A percentile compares a stretch with the other conserved stretches of the same genome.
Conservation (phyloP, 208 protist species). For the Leishmania lainsoni region DNA sequence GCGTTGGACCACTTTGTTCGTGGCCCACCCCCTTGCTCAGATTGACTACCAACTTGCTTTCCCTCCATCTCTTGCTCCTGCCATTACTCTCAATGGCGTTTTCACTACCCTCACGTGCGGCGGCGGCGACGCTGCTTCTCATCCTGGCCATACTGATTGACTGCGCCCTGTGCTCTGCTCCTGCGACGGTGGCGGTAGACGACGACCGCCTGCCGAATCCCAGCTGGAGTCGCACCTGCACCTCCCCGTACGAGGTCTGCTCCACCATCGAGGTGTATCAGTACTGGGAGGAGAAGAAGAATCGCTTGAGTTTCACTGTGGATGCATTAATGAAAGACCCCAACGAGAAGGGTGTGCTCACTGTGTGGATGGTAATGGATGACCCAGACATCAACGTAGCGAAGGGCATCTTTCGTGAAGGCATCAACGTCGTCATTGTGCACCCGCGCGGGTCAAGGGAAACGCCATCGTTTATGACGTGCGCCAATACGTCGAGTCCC, state of each 20-base stretch:
- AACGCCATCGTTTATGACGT: constrained; percentile 28
- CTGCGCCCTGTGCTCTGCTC: neutral
- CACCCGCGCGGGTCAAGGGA: constrained; percentile 43
- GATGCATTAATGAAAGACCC: constrained; percentile 19
- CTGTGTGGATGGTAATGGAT: constrained; percentile 61
- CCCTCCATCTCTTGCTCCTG: neutral
- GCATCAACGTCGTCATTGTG: constrained; percentile 56
- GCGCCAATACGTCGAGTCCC: constrained; percentile 11
- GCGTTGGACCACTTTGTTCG: neutral
- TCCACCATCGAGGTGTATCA: constrained; percentile 42
- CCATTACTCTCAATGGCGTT: neutral
- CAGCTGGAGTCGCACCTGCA: constrained; percentile 36
- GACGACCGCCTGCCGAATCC: constrained; percentile 36
- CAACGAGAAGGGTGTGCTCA: constrained; percentile 19
- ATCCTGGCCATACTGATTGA: neutral
- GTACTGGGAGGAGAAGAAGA: constrained; percentile 33
- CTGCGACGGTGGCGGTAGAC: neutral
- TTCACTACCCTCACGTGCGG: neutral
- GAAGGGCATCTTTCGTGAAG: constrained; percentile 17
- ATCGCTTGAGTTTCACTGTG: constrained; percentile 37
- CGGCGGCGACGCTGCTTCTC: neutral
- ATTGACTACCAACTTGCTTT: neutral
- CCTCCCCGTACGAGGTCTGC: constrained; percentile 29
- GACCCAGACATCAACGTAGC: constrained; percentile 27
- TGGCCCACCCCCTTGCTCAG: neutral